Base-by-base conservation (phyloP, 441 rosid genomes). In the Croton setiger region DNA sequence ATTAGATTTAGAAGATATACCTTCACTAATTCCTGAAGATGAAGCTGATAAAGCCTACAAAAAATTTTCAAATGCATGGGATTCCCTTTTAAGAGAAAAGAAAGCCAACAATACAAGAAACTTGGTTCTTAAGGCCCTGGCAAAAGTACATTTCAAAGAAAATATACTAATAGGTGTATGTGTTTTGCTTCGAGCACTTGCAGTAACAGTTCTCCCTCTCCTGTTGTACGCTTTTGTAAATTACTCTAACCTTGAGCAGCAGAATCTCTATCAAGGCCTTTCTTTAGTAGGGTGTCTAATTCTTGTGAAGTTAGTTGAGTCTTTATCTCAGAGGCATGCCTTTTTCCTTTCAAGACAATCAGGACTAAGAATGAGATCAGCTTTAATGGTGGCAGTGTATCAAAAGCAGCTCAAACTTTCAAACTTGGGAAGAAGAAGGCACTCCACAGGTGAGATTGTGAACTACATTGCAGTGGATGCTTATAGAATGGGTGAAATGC, bases 361-460 rank as follows among this genome's bases (percentile, higher is more conserved):
- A 0, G 98, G 98, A 61, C 78, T 91, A 97, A 88, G 84, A 79
- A 87, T 93, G 72, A 87, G 95, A 80, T 93, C 97, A 56, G 95
- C 90, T 7, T 73, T 93, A 45, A 91, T 91, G 98, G 96, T 88
- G 21, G 92, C 97, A 37, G 69, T 87, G 13, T 93, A 91, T 59
- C 82, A 72, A 58, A 91, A 93, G 79, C 97, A 88, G 79, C 87
- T 91, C 27, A 93, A 78, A 79, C 86, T 93, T 59, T 93, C 95
- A 0, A 89, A 85, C 75, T 68, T 72, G 7, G 96, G 92, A 63
- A 85, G 95, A 73, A 86, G 63, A 75, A 83, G 86, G 20, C 97
- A 89, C 75, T 88, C 98, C 21, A 70, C 91, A 0, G 98, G 96
- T 1, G 97, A 91, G 83, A 84, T 93, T 56, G 85, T 88, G 60